These are phyloP conservation scores for Metschnikowia continentalis DNA, from an alignment of 805 yeast species.

Conservation along the genomic window DNA sequence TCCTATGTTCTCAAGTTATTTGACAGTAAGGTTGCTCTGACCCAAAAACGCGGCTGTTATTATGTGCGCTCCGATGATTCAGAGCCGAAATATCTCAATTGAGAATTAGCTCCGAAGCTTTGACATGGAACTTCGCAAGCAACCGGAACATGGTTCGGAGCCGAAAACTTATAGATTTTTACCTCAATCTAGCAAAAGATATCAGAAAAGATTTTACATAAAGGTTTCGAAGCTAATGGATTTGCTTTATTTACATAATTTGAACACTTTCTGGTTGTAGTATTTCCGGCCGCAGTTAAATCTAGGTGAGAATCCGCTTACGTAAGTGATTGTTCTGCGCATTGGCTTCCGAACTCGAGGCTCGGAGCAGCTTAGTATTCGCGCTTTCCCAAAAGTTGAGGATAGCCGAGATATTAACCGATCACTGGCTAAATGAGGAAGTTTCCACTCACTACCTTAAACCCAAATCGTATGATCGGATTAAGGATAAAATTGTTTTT, in stretches of 20 bases:
- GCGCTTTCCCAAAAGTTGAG: neutral
- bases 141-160: neutral
- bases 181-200: too few relatives aligned
- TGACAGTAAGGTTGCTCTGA: neutral
- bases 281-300: neutral
- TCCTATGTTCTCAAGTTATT: neutral
- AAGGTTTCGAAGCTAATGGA: neutral
- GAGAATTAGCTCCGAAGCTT: constrained; percentile 1
- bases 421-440: neutral
- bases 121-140: neutral
- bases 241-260: neutral
- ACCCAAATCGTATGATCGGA: neutral
- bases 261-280: neutral
- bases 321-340: neutral
- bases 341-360: neutral
- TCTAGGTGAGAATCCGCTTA: neutral
- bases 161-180: neutral
- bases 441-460: neutral
- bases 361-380: neutral
- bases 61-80: constrained; percentile 2
- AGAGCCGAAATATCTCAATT: neutral
- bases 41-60: constrained; percentile 2
- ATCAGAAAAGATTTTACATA: too few relatives aligned
- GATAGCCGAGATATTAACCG: neutral
- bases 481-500: neutral